Percentiles rank a stretch among this genome's conserved stretches.
phyloP scores from a whole-genome alignment of 345 rosid species.

The Barbarea vulgaris region DNA sequence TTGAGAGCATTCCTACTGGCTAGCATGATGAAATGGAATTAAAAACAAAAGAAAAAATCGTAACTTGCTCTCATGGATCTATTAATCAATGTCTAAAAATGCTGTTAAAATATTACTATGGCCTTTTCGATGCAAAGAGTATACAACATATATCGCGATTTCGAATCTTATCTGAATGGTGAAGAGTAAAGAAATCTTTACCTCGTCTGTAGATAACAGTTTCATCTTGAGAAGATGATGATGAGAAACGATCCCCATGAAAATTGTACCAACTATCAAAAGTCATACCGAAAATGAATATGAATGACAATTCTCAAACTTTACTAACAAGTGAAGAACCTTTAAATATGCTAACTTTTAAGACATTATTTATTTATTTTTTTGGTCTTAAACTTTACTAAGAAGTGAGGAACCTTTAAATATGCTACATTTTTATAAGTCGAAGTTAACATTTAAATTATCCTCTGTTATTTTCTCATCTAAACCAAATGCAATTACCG shows the following conservation, averaged over 20 bases:
- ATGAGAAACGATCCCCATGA: too few relatives aligned
- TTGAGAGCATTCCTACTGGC: conserved; percentile 14
- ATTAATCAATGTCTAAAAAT: conserved; percentile 16
- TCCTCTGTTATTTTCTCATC: neutral
- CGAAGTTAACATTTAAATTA: neutral
- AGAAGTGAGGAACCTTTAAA: too few relatives aligned
- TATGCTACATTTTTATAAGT: too few relatives aligned
- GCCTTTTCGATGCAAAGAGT: conserved; percentile 23
- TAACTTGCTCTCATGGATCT: conserved; percentile 8
- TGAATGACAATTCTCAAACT: too few relatives aligned
- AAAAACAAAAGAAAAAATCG: neutral
- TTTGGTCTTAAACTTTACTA: too few relatives aligned
- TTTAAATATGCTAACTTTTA: too few relatives aligned
- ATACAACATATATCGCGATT: neutral
- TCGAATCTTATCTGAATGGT: neutral
- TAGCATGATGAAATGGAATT: conserved; percentile 30
- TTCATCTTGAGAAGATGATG: neutral
- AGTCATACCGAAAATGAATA: too few relatives aligned
- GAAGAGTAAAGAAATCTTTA: conserved; percentile 5
- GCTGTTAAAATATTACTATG: conserved; percentile 6
- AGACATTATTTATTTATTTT: too few relatives aligned
- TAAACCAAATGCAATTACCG: neutral
- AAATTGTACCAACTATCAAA: too few relatives aligned
- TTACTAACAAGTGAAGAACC: too few relatives aligned
- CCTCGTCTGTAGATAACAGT: neutral